Evolutionary conservation across 768 basidiomycete species (phyloP), one percentile per base, ranked within the genome.

Genomic region (Pulveroboletus frians): DNA sequence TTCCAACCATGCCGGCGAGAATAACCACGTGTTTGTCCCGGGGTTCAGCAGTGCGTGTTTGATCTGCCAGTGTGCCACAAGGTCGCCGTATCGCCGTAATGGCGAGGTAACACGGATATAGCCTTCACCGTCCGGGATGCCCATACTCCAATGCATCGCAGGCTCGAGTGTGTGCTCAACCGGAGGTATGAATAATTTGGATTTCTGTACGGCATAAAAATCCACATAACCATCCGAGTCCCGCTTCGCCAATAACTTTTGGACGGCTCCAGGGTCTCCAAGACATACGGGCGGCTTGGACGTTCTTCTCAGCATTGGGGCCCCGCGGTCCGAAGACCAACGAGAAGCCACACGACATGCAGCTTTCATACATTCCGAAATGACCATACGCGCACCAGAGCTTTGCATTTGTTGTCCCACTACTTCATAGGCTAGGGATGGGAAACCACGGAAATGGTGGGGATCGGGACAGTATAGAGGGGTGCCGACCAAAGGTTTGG

Each of bases 1-100:
- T 58, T 68, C 62, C 59, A 90, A 56, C 65, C 75, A 76, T 27
- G 71, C 67, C 3, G 57, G 41, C 27, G 71, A 70, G 58, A 87
- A 83, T 4, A 74, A 64, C 4, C 75, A 70, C 2, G 63, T 59
- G 39, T 48, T 49, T 5, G 72, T 66, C 32, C 49, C 55, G 7
- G 61, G 64, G 11, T 64, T 68, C 7, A 86, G 69, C 10, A 98
- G 67, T 5, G 78, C 79, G 43, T 83, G 72, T 61, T 96, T 94
- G 68, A 99, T 81, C 65, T 98, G 94, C 92, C 93, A 99, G 69
- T 98, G 96, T 9, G 73, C 70, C 11, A 93, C 65, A 48, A 96
- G 65, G 66, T 99, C 96, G 31, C 70, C 68, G 66, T 81, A 96
- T 38, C 96, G 81, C 36, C 96, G 79, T 38, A 99, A 70, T 0